Evolutionary conservation across 2,329 filamentous ascomycete species (phyloP), one percentile per base, ranked within the genome.

Genomic region (Calycina herbarum): DNA sequence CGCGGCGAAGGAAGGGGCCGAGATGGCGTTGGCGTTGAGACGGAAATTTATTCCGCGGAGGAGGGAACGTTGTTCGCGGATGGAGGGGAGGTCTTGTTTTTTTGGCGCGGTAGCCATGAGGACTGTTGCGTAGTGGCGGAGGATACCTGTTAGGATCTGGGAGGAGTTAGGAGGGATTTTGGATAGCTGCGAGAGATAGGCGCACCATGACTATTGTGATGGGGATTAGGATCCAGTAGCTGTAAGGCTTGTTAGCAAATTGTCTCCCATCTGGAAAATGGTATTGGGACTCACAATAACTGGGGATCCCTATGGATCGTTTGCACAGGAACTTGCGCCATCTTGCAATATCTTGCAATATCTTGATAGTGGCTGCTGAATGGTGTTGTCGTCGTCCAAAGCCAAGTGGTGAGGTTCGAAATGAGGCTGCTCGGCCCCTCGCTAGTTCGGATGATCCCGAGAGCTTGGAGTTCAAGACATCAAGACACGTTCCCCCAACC

Each of bases 271-370:
- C 13, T n/a, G 33, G 63, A 24, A 57, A 61, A 68, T 56, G 70
- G 59, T 56, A 42, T 24, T 56, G 64, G 72, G 62, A 79, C 92
- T 77, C 83, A 98, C 95, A 99, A 97, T 71, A 99, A 85, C 81
- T 97, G 94, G 76, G 95, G 94, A 90, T 99, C 96, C 86, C 95
- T 82, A 82, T 96, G 91, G 86, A 99, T 97, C 83, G 93, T 95
- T 84, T 99, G 95, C 73, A 92, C 89, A 71, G 91, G 86, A 71
- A 90, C 84, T 82, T 95, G 89, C 74, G 91, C 90, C 94, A 98
- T 98, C 62, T 70, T 76, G 70, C 67, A 65, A 60, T 54, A 29
- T 38, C 56, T 70, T 76, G 70, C 67, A 65, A 60, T 51, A 31
- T 40, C 51, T 54, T 27, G 48, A 24, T 62, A 27, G 62, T 61